Evolutionary conservation across 495 filamentous ascomycete species (phyloP), one percentile per base, ranked within the genome.

Genomic region (Letharia lupina): DNA sequence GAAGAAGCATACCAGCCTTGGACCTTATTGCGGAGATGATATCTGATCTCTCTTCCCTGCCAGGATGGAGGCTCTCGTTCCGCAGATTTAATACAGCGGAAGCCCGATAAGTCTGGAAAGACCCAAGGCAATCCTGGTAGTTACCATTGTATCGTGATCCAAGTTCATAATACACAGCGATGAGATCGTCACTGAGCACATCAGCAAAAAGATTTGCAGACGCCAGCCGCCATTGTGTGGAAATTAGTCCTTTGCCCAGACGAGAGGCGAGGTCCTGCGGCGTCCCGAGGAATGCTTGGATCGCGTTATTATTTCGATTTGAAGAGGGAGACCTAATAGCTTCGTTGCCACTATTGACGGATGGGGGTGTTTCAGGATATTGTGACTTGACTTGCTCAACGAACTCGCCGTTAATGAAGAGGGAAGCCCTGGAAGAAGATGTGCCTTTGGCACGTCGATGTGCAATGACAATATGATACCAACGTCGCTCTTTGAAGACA

Each of bases 101-200:
- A n/a, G 95, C 92, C 67, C 87, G 87, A 73, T 98, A 98, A 0
- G 94, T 98, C 72, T 97, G 93, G 71, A 98, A 96, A 20, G 93
- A 93, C 13, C 94, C 94, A 31, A 98, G 81, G 67, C 91, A 92
- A 73, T 98, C 94, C 73, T 98, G 94, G 70, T 93, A 96, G 72
- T 97, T 98, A 3, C 94, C 94, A 74, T 89, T 86, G 70, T 98
- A 98, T 44, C 91, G 86, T 31, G 90, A 87, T 2, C 94, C 93
- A 20, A 98, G 86, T 62, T 91, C 89, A 74, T 88, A 91, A 70
- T 93, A 89, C 4, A 98, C 94, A 35, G 93, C 87, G 33, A 98
- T 82, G 63, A 97, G 82, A 73, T 98, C 95, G 70, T 97, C 93
- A 63, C 91, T 96, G 54, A 95, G 83, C 3, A 87, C 84, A 65